Evolutionary conservation across 108 stramenopile genomes (phyloP).

Genomic region (Cyclotella distinguenda): DNA sequence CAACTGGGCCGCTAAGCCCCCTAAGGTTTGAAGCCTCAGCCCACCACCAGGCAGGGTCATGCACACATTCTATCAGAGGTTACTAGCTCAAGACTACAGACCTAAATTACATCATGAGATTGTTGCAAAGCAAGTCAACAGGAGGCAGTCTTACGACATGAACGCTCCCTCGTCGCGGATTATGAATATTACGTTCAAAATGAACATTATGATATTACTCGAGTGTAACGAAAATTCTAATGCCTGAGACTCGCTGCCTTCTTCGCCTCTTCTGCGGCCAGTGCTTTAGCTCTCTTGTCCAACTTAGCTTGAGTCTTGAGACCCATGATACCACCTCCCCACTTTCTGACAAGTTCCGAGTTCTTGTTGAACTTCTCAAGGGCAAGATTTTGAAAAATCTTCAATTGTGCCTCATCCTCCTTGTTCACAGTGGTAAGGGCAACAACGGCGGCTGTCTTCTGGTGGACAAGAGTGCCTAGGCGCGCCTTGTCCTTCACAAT

Average conservation of each 20-base stretch:
- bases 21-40: conserved; percentile 85
- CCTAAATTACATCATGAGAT: conserved; percentile 13
- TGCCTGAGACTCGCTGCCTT: conserved; percentile 85
- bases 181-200: conserved; percentile 28
- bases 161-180: conserved; percentile 38
- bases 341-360: conserved; percentile 84
- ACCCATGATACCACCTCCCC: conserved; percentile 99
- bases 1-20: conserved; percentile 81
- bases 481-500: conserved; percentile 99
- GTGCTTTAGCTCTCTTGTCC: conserved; percentile 95
- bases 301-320: conserved; percentile 99
- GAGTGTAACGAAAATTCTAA: conserved; percentile 8
- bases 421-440: conserved; percentile 90
- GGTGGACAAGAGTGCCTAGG: conserved; percentile 96
- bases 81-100: no score
- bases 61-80: conserved; percentile 54
- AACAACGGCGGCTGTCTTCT: conserved; percentile 92
- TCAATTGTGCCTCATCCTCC: conserved; percentile 87
- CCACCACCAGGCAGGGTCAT: conserved; percentile 87
- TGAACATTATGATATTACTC: conserved; percentile 26
- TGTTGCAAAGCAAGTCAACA: conserved; percentile 39
- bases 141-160: conserved; percentile 7
- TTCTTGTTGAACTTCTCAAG: conserved; percentile 97
- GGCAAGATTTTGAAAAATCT: conserved; percentile 77
- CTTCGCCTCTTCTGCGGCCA: conserved; percentile 96